Evolutionary conservation across 208 protist species (phyloP).

Genomic region (Leishmania guyanensis): DNA sequence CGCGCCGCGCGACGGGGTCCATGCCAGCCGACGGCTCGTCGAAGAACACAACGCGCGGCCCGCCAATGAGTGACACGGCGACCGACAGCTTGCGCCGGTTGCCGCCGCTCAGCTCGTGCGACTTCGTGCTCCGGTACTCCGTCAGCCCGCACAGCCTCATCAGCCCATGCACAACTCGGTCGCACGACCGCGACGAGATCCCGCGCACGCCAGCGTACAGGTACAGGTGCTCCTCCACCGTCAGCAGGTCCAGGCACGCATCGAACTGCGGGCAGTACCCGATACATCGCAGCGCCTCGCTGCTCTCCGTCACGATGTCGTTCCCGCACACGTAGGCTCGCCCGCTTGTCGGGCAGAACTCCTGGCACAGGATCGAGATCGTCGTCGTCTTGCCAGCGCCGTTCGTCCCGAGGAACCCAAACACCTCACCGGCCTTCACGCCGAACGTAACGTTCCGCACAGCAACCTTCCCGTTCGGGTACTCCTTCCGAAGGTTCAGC

Average conservation of each 20-base stretch:
- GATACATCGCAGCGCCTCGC: conserved; percentile 47
- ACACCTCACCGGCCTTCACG: conserved; percentile 73
- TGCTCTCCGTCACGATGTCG: conserved; percentile 53
- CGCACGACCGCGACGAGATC: conserved; percentile 14
- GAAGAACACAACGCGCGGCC: conserved; percentile 69
- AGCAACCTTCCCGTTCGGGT: conserved; percentile 67
- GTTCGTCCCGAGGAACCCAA: conserved; percentile 90
- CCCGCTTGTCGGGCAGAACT: conserved; percentile 71
- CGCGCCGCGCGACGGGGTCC: conserved; percentile 81
- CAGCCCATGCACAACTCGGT: conserved; percentile 37
- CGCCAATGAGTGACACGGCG: conserved; percentile 85
- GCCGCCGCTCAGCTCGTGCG: conserved; percentile 65
- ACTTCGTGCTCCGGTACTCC: conserved; percentile 35
- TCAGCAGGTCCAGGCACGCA: conserved; percentile 89
- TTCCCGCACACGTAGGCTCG: conserved; percentile 55
- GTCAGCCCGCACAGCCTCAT: conserved; percentile 49
- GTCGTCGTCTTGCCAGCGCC: conserved; percentile 89
- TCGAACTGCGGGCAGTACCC: conserved; percentile 96
- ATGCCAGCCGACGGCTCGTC: conserved; percentile 92
- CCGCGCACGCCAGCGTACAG: conserved; percentile 41
- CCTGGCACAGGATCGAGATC: conserved; percentile 80
- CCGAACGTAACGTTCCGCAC: conserved; percentile 74
- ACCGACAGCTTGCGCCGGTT: conserved; percentile 87
- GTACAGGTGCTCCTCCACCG: conserved; percentile 80
- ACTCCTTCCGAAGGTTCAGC: conserved; percentile 61